Percentiles rank a stretch among this genome's conserved stretches.
Conservation (phyloP, 352 stramenopile genomes). For the Phytophthora cryptogea region DNA sequence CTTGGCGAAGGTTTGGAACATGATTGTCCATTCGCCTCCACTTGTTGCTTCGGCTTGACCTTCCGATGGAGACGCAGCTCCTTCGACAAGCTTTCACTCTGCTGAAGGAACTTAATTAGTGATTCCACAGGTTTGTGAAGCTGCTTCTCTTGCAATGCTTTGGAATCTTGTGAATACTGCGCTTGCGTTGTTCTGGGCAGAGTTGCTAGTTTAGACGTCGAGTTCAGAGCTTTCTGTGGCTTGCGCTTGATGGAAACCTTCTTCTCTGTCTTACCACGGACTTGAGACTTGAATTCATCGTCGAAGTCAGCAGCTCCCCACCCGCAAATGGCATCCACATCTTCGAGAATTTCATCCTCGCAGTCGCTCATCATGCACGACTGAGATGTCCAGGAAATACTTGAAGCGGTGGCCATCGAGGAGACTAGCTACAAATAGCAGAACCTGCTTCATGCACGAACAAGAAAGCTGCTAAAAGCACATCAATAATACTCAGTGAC, state of each 20-base stretch:
- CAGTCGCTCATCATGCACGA: conserved; percentile 4
- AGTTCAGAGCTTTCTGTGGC: conserved; percentile 6
- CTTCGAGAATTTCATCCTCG: conserved; percentile 12
- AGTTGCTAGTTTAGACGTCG: neutral
- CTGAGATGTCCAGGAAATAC: neutral
- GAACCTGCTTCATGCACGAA: neutral
- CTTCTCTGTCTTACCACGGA: neutral
- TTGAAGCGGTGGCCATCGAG: conserved; percentile 6
- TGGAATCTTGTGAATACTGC: neutral
- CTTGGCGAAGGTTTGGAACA: conserved; percentile 12
- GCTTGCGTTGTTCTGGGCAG: neutral
- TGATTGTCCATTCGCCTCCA: neutral
- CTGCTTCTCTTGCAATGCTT: conserved; percentile 1
- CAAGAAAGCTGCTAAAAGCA: conserved; percentile 7
- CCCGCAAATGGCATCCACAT: conserved; percentile 26
- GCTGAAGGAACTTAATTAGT: neutral
- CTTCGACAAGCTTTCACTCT: neutral
- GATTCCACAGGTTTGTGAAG: conserved; percentile 1
- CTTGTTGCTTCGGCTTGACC: neutral
- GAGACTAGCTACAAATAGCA: conserved; percentile 25
- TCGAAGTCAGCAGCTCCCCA: conserved; percentile 33
- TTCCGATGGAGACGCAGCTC: neutral
- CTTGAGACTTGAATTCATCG: conserved; percentile 11
- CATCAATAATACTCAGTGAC: conserved; percentile 21
- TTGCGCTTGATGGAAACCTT: conserved; percentile 4